Base-by-base conservation (phyloP, 352 stramenopile genomes). In the Plasmopara muralis region DNA sequence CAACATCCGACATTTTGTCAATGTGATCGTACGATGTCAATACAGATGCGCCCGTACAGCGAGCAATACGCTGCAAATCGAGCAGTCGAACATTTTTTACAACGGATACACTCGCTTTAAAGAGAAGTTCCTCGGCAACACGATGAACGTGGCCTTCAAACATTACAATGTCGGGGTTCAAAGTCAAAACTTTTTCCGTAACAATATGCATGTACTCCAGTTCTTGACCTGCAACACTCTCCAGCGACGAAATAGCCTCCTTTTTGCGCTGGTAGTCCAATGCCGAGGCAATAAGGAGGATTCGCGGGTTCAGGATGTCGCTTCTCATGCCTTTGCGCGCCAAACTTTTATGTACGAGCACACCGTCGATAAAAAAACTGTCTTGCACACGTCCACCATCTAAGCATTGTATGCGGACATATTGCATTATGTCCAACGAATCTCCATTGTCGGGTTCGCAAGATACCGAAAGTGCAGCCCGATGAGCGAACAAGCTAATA, bases 171-270 rank as follows among this genome's bases (percentile, higher is more conserved):
- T 94, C 84, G 0, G 84, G 84, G 15, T 77, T 77, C 16, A 93
- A 62, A 37, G 78, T 92, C 70, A 89, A 70, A 37, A 94, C 89
- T 47, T 94, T 94, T 50, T 92, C 84, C 1, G 77, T 83, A n/a
- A 89, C 81, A 9, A 94, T 89, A 47, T 91, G 82, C 84, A 94
- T 94, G 60, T 94, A 94, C 68, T 94, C 84, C 30, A 89, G 66
- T 74, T 94, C 84, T 70, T 93, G 82, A 1, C 70, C 70, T 0
- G 82, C 84, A 25, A 94, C 84, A 50, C 74, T 86, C 55, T 94
- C 84, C 18, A 94, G 55, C 10, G 82, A 91, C 16, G 82, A 81
- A 15, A 94, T 89, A 5, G 65, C 76, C 34, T 91, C 80, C 47
- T 90, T 91, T 46, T 87, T 85, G 35, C 83, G 75, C 53, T 94